phyloP scores from a whole-genome alignment of 139 green algal genomes.

The Raphidocelis subcapitata region DNA sequence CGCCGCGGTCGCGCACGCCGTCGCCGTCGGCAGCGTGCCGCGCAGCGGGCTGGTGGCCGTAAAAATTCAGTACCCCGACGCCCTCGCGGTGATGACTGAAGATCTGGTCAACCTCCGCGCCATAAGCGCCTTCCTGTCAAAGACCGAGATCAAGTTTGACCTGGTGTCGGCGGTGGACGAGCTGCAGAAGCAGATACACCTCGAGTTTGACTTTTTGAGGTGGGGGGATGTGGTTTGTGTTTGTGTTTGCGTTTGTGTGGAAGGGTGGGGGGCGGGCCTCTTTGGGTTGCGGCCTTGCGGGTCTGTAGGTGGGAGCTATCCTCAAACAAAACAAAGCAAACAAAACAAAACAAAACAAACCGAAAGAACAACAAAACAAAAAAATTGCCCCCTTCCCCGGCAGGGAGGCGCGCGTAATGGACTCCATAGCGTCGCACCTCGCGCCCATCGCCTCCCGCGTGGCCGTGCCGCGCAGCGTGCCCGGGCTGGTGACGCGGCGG shows the following conservation, averaged over 20 bases:
- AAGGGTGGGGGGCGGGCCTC: too few species aligned
- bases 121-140: slow-evolving; percentile 71
- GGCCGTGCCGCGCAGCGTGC: slow-evolving; percentile 69
- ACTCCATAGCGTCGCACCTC: slow-evolving; percentile 75
- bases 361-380: too few species aligned
- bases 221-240: too few species aligned
- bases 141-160: slow-evolving; percentile 92
- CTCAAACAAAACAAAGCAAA: too few species aligned
- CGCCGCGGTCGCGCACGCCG: slow-evolving; percentile 39
- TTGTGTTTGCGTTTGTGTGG: too few species aligned
- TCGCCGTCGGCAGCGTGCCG: slow-evolving; percentile 37
- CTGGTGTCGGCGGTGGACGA: slow-evolving; percentile 88
- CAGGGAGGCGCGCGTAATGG: slow-evolving; percentile 88
- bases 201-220: slow-evolving; percentile 91
- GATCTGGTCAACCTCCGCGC: slow-evolving; percentile 84
- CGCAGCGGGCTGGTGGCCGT: slow-evolving; percentile 78
- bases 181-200: slow-evolving; percentile 79
- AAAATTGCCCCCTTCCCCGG: neutral
- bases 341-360: too few species aligned
- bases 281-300: too few species aligned
- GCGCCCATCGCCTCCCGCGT: slow-evolving; percentile 46
- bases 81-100: slow-evolving; percentile 68
- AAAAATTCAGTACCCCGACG: slow-evolving; percentile 90
- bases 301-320: too few species aligned
- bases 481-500: slow-evolving; percentile 69